Percentiles rank a stretch among this genome's conserved stretches.
These are phyloP conservation scores for Linaria vulgaris DNA, from an alignment of 257 asterid species.

Conservation along the genomic window DNA sequence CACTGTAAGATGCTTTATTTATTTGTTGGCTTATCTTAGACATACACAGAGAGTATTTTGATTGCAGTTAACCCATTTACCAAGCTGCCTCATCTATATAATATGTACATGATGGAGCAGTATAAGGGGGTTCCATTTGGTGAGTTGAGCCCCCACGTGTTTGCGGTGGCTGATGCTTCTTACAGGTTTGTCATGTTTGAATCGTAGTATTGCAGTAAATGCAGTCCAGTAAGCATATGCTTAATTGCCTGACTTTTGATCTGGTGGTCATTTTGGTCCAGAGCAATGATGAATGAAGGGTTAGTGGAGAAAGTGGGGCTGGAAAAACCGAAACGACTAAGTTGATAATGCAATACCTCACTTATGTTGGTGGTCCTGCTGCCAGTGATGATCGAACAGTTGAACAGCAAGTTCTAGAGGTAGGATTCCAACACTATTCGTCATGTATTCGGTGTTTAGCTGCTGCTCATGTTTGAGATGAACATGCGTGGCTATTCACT, in stretches of 20 bases:
- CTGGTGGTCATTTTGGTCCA: conserved; percentile 57
- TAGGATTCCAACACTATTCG: conserved; percentile 30
- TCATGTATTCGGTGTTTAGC: conserved; percentile 6
- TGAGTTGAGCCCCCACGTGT: conserved; percentile 98
- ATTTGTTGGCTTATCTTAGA: conserved; percentile 40
- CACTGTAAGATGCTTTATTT: conserved; percentile 4
- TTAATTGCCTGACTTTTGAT: conserved; percentile 25
- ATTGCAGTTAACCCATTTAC: conserved; percentile 97
- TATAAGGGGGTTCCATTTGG: conserved; percentile 98
- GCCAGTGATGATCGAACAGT: conserved; percentile 80
- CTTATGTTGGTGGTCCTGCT: conserved; percentile 97
- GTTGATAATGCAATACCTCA: conserved; percentile 95
- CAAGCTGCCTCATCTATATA: conserved; percentile 93
- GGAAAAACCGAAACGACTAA: conserved; percentile 98
- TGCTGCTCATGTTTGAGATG: conserved; percentile 4
- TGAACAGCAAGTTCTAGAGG: conserved; percentile 98
- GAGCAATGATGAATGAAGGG: conserved; percentile 96
- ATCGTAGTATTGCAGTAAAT: conserved; percentile 24
- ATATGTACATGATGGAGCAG: conserved; percentile 95
- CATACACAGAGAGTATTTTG: conserved; percentile 94
- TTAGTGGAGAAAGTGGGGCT: conserved; percentile 99
- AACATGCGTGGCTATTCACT: conserved; percentile 1
- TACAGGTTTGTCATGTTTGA: conserved; percentile 67
- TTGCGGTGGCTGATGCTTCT: conserved; percentile 98
- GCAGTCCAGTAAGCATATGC: conserved; percentile 17